phyloP scores from a whole-genome alignment of 352 stramenopile species.

The Phytophthora lateralis region DNA sequence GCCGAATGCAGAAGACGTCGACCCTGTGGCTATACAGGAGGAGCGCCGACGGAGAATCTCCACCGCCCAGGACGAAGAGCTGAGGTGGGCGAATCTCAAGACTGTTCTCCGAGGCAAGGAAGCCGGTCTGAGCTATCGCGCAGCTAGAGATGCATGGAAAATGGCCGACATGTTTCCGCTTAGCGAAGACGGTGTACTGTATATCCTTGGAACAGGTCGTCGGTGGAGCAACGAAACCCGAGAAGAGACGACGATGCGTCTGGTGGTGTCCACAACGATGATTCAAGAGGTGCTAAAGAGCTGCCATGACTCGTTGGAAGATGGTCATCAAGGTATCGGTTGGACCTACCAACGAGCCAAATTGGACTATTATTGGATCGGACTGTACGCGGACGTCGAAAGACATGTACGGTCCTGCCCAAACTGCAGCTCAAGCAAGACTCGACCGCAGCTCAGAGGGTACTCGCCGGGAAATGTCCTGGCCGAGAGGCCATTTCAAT shows the following conservation, averaged over 20 bases:
- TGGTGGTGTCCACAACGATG: constrained; percentile 7
- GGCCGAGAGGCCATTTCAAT: no score
- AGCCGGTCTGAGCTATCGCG: neutral
- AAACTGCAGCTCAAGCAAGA: neutral
- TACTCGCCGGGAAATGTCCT: no score
- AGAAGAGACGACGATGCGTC: neutral
- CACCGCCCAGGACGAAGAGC: constrained; percentile 15
- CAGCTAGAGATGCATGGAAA: constrained; percentile 6
- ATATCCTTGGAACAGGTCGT: constrained; percentile 1
- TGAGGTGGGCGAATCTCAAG: constrained; percentile 10
- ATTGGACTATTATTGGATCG: constrained; percentile 11
- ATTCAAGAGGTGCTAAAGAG: constrained; percentile 15
- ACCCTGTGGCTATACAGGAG: constrained; percentile 8
- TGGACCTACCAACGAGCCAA: constrained; percentile 3
- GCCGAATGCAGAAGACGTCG: constrained; percentile 1
- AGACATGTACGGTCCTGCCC: constrained; percentile 3
- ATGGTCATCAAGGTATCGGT: constrained; percentile 9
- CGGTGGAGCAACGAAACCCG: neutral
- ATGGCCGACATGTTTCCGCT: constrained; percentile 4
- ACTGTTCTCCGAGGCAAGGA: constrained; percentile 5
- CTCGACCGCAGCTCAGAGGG: no score
- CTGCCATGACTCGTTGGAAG: constrained; percentile 14
- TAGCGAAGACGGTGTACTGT: constrained; percentile 12
- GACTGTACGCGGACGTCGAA: constrained; percentile 3
- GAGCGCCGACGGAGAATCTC: constrained; percentile 11